Base-by-base conservation (phyloP, 306 rosid species). In the Cucumis cinereus region DNA sequence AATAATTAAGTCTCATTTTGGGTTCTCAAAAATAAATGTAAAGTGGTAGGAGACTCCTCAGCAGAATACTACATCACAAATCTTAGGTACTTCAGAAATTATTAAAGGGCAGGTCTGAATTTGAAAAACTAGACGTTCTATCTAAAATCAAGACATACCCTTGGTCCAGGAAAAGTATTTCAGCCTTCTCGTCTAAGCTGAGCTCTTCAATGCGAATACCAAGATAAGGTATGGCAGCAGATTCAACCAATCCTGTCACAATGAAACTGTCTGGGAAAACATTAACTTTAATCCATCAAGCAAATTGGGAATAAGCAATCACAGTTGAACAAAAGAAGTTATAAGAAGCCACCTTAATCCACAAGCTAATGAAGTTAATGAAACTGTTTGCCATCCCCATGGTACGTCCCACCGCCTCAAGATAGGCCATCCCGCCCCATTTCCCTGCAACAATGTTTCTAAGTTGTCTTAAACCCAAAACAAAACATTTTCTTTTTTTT, bases 231-330 rank as follows among this genome's bases (percentile, higher is more conserved):
- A 88, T 58, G 72, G 92, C 89, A 17, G 93, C 88, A 52, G 97
- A 88, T 86, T 90, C 98, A 79, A 87, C 84, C 82, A 95, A 86
- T 81, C 99, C 98, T 90, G 99, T 84, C 88, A 92, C 85, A 86
- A 89, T 91, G 89, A 95, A 90, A 90, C 98, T 95, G 98, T 89
- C 99, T 88, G 99, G 96, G 90, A 88, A 85, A 90, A 83, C 38
- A 82, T 77, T 89, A 80, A 83, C 84, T 74, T 54, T 43, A 38
- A 23, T 77, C 79, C 85, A 56, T 76, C 26, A 67, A 54, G 55
- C 19, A 58, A 67, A 72, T 79, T n/a, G 57, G 61, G 40, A 61
- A 45, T n/a, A n/a, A 62, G 59, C 63, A 30, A 26, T 40, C 67
- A 78, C 54, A 55, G 63, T 69, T 52, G 20, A 26, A 38, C 14